These are phyloP conservation scores for Jacaranda mimosifolia DNA, from an alignment of 257 asterid species.

Conservation along the genomic window DNA sequence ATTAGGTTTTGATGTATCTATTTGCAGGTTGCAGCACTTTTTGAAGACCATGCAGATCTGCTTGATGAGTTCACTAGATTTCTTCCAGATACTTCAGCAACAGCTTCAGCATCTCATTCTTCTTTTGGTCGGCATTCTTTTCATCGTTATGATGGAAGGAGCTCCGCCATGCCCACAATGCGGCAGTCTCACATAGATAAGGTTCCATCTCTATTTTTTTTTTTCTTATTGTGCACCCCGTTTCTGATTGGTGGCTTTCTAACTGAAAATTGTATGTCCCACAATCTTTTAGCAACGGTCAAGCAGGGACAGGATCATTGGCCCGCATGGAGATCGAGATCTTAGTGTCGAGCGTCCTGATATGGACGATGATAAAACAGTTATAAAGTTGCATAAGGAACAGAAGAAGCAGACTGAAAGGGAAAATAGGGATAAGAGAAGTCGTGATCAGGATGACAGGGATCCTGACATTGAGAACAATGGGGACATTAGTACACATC, in stretches of 20 bases:
- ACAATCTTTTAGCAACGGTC: conserved; percentile 59
- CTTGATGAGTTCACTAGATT: conserved; percentile 79
- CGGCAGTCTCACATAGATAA: conserved; percentile 74
- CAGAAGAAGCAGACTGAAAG: conserved; percentile 79
- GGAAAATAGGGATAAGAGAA: conserved; percentile 79
- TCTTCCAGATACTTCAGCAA: conserved; percentile 74
- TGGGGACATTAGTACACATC: conserved; percentile 70
- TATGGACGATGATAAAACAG: conserved; percentile 79
- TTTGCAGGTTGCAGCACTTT: conserved; percentile 67
- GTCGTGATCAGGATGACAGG: conserved; percentile 73
- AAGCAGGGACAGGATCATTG: conserved; percentile 63
- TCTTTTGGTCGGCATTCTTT: conserved; percentile 64
- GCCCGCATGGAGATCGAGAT: conserved; percentile 73
- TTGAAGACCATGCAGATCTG: conserved; percentile 73
- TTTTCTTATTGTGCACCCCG: neutral
- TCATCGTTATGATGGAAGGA: conserved; percentile 85
- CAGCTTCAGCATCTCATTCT: conserved; percentile 70
- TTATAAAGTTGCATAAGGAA: conserved; percentile 75
- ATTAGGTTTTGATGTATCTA: conserved; percentile 15
- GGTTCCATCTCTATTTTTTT: conserved; percentile 52
- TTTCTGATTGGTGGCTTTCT: conserved; percentile 25
- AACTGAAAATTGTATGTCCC: conserved; percentile 36
- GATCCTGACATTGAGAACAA: conserved; percentile 72
- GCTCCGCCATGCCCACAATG: conserved; percentile 66
- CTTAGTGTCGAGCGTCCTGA: conserved; percentile 86